Conservation (phyloP, 768 basidiomycete genomes). For the Vararia minispora region DNA sequence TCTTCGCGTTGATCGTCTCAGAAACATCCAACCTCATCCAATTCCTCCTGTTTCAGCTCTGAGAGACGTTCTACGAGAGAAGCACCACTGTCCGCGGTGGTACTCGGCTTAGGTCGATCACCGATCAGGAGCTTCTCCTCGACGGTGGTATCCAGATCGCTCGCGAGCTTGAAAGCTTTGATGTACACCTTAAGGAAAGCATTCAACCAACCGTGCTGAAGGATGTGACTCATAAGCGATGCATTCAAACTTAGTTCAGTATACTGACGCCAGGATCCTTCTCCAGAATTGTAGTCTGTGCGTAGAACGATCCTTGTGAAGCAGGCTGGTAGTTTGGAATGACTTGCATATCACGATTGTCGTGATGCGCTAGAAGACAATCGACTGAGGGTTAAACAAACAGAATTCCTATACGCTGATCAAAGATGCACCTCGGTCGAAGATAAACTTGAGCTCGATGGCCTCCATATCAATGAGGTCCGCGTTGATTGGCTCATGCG, state of each 20-base stretch:
- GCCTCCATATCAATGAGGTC: constrained; percentile 76
- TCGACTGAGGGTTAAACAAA: not conserved
- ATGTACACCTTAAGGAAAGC: constrained; percentile 71
- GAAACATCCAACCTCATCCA: constrained; percentile 36
- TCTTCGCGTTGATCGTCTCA: too few species aligned
- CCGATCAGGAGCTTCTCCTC: constrained; percentile 77
- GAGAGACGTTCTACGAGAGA: constrained; percentile 51
- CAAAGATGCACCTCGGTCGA: constrained; percentile 49
- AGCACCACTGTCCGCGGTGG: constrained; percentile 34
- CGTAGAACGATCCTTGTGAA: constrained; percentile 37
- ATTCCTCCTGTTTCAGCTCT: constrained; percentile 36
- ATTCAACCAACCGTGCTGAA: constrained; percentile 60
- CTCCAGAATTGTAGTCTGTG: constrained; percentile 59
- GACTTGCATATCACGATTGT: constrained; percentile 80
- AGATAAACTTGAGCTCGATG: constrained; percentile 75
- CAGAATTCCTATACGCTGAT: not conserved
- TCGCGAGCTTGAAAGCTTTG: constrained; percentile 63
- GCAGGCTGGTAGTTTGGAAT: constrained; percentile 70
- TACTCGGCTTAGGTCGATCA: constrained; percentile 61
- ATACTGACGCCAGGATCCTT: constrained; percentile 49
- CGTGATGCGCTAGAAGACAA: constrained; percentile 51
- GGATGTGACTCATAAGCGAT: not conserved
- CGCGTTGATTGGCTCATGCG: constrained; percentile 59
- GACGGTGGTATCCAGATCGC: constrained; percentile 69
- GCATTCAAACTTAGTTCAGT: not conserved